phyloP scores from a whole-genome alignment of 2,329 filamentous ascomycete species.

The Cladosporium oxysporum region DNA sequence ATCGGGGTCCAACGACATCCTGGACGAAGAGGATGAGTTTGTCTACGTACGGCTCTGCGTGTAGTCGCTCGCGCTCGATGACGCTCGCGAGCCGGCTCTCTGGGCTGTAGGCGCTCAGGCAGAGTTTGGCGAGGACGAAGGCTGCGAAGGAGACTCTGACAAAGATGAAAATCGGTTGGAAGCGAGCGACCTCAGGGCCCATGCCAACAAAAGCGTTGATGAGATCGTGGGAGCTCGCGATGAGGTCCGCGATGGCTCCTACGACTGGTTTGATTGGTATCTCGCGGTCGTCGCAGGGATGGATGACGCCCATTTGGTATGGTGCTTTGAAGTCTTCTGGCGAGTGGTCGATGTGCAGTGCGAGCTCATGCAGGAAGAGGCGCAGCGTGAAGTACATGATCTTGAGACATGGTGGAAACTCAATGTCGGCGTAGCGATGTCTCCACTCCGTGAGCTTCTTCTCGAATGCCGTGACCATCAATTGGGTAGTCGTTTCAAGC shows the following conservation, averaged over 20 bases:
- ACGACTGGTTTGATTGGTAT: conserved; percentile 60
- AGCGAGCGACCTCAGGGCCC: conserved; percentile 60
- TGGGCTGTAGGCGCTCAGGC: conserved; percentile 65
- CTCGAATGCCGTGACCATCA: conserved; percentile 66
- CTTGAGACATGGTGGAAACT: conserved; percentile 51
- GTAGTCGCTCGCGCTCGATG: conserved; percentile 68
- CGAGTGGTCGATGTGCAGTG: conserved; percentile 65
- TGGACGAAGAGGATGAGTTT: conserved; percentile 69
- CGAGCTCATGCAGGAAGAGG: conserved; percentile 75
- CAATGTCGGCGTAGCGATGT: conserved; percentile 48
- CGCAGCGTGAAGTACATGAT: conserved; percentile 67
- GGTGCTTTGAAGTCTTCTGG: conserved; percentile 54
- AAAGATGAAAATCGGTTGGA: conserved; percentile 69
- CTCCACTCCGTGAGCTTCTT: conserved; percentile 63
- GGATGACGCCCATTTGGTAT: conserved; percentile 49
- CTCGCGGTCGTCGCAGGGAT: conserved; percentile 42
- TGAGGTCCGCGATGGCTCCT: conserved; percentile 66
- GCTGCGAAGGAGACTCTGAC: conserved; percentile 71
- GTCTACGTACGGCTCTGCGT: conserved; percentile 67
- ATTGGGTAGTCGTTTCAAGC: conserved; percentile 64
- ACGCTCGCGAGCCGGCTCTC: conserved; percentile 69
- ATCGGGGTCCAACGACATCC: conserved; percentile 54
- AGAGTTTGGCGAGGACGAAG: conserved; percentile 73
- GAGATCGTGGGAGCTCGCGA: conserved; percentile 66
- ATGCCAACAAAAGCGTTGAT: conserved; percentile 66